Base-by-base conservation (phyloP, 2,329 filamentous ascomycete genomes). In the Septoria linicola region DNA sequence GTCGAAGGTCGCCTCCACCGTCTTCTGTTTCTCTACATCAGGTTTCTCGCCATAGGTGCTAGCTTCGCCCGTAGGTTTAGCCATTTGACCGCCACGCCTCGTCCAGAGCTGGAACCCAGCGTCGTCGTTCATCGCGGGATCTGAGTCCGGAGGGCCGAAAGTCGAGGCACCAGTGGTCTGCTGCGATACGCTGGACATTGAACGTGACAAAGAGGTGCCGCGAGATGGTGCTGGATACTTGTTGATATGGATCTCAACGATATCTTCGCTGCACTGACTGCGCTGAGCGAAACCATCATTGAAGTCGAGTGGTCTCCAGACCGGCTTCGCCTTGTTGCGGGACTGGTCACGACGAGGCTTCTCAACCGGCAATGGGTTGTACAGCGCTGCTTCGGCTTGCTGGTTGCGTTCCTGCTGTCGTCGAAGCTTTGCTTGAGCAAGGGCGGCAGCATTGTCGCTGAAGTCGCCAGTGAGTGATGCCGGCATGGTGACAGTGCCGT, bases 341-440 rank as follows among this genome's bases (percentile, higher is more conserved):
- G 62, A 57, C 4, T 27, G n/a, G n/a, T 54, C 60, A 16, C 56
- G 54, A 14, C 44, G 50, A 14, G 37, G 23, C 43, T 43, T 48
- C 19, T 53, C 50, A 8, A 41, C 20, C 37, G 53, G 37, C 57
- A 52, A 21, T 25, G 34, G 27, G 11, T 55, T 49, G 11, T 49
- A 50, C 25, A 66, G 44, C 4, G 63, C 57, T 21, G 65, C 59
- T 17, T 69, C 65, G 4, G 61, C 63, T 21, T 60, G 59, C 32
- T 61, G 57, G 23, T 66, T 68, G 44, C 65, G 63, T 50, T 62
- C 61, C 27, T 62, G 62, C 52, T 69, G 65, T 19, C 66, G 66
- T 35, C 61, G 62, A 1, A 69, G 58, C 53, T 66, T 67, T 13
- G 63, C 63, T 21, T 63, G 58, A 4, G 65, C 65, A 31, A 61